Evolutionary conservation across 495 filamentous ascomycete genomes (phyloP).

Genomic region (Xylaria acuta): DNA sequence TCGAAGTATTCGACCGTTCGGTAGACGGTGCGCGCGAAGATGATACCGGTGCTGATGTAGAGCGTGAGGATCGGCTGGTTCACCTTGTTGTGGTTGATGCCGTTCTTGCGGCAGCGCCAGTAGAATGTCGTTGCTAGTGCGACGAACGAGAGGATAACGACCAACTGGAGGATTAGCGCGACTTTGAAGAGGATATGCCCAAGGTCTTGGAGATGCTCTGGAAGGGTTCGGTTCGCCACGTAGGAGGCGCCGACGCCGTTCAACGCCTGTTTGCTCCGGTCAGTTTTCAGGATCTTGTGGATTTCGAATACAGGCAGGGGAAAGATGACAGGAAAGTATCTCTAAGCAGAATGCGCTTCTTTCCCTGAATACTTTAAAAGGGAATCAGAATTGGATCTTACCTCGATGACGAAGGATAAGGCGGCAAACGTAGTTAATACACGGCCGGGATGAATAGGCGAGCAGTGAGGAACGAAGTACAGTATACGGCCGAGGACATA

Average conservation of each 20-base stretch:
- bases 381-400: not conserved
- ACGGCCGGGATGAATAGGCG: slow-evolving; percentile 78
- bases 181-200: slow-evolving; percentile 70
- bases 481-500: slow-evolving; percentile 76
- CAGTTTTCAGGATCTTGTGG: not conserved
- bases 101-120: slow-evolving; percentile 58
- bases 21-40: slow-evolving; percentile 68
- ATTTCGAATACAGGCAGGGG: not conserved
- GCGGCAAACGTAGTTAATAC: slow-evolving; percentile 77
- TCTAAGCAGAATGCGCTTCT: not conserved
- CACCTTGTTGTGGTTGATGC: slow-evolving; percentile 62
- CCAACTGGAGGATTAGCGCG: slow-evolving; percentile 70
- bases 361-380: not conserved
- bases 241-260: slow-evolving; percentile 72
- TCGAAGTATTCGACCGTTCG: slow-evolving; percentile 69
- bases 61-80: slow-evolving; percentile 64
- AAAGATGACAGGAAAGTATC: not conserved
- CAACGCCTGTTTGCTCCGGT: slow-evolving; percentile 42
- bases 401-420: slow-evolving; percentile 67
- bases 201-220: slow-evolving; percentile 51
- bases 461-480: slow-evolving; percentile 79
- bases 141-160: slow-evolving; percentile 67
- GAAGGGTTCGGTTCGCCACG: slow-evolving; percentile 60
- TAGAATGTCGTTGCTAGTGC: slow-evolving; percentile 66
- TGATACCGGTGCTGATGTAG: slow-evolving; percentile 66